These are phyloP conservation scores for Xylariomycetidae sp. DNA, from an alignment of 2,329 filamentous ascomycete genomes.

Conservation along the genomic window DNA sequence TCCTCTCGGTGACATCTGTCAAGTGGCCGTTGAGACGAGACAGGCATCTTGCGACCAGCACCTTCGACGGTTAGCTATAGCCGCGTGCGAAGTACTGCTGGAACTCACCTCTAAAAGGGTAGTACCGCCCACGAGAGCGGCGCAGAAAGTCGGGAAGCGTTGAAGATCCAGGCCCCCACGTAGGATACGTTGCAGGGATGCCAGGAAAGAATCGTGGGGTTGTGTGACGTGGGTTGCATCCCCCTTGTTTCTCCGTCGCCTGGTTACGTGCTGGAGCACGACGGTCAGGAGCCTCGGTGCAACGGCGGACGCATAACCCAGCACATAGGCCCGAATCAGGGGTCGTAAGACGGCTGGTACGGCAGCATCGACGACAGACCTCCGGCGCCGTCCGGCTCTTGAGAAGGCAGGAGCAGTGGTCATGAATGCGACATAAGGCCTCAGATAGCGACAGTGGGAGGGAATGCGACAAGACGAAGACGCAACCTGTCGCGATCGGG, in stretches of 20 bases:
- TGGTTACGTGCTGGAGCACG: constrained; percentile 43
- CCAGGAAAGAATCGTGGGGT: constrained; percentile 24
- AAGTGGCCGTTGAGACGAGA: constrained; percentile 17
- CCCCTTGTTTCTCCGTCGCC: constrained; percentile 27
- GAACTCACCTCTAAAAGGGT: constrained; percentile 52
- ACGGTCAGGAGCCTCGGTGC: constrained; percentile 50
- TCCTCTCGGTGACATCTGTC: constrained; percentile 19
- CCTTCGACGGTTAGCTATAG: constrained; percentile 7
- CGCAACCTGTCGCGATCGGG: too few species aligned
- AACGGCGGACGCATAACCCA: constrained; percentile 56
- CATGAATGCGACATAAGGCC: too few species aligned
- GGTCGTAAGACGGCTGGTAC: constrained; percentile 49
- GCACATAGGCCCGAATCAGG: constrained; percentile 51
- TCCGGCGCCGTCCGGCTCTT: too few species aligned
- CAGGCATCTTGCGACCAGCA: constrained; percentile 20
- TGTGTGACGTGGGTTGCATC: constrained; percentile 16
- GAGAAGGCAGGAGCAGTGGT: constrained; percentile 11
- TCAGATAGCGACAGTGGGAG: too few species aligned
- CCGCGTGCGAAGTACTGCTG: background rate
- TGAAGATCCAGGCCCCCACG: constrained; percentile 46
- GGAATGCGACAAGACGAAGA: too few species aligned
- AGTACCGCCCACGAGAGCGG: constrained; percentile 51
- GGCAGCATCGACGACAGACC: constrained; percentile 21
- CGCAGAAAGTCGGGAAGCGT: constrained; percentile 59
- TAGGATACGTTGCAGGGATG: constrained; percentile 36